Evolutionary conservation across 176 grass and related monocot genomes (phyloP), one percentile per base, ranked within the genome.

Genomic region (Rhipidocladum racemiflorum): DNA sequence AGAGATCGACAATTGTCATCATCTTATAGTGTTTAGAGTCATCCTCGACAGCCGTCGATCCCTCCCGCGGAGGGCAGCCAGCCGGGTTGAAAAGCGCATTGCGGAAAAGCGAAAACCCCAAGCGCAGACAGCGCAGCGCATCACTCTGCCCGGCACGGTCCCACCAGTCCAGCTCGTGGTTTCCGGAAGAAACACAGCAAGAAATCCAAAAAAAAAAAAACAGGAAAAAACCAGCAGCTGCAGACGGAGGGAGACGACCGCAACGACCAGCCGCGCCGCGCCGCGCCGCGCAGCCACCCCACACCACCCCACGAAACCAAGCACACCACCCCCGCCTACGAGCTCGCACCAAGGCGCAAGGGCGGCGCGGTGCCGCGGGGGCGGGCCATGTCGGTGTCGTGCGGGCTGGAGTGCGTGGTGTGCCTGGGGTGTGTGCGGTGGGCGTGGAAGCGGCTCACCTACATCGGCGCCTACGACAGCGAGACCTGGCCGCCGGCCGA

Each of bases 381-480:
- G 29, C 50, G 61, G 61, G 76, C 62, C 55, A 99, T 99, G 97
- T 96, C 97, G 89, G 93, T 99, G 76, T 34, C 80, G 20, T 99
- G 97, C 89, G 97, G 97, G 50, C 65, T 99, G 51, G 97, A 96
- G 79, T 99, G 93, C 36, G 91, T 99, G 85, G 87, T 96, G 46
- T 99, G 87, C 82, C 48, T 93, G 48, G 97, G 97, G 1, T 99
- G 87, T 87, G 50, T 91, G 30, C 87, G 97, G 3, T 99, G 97
- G 97, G 87, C 89, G 39, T 96, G 93, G 91, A 99, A 96, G 90
- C 93, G 93, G 12, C 70, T 89, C 68, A 89, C 97, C 82, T 96
- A 96, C 91, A 88, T 99, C 76, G 97, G 97, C 57, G 87, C 85
- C n/a, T 99, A 99, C 91, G 97, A 99, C 93, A 99, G 97, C 80